Percentiles rank a stretch among this genome's conserved stretches.
Evolutionary conservation across 2,329 filamentous ascomycete species (phyloP).

Genomic region (Pyrenophora seminiperda): DNA sequence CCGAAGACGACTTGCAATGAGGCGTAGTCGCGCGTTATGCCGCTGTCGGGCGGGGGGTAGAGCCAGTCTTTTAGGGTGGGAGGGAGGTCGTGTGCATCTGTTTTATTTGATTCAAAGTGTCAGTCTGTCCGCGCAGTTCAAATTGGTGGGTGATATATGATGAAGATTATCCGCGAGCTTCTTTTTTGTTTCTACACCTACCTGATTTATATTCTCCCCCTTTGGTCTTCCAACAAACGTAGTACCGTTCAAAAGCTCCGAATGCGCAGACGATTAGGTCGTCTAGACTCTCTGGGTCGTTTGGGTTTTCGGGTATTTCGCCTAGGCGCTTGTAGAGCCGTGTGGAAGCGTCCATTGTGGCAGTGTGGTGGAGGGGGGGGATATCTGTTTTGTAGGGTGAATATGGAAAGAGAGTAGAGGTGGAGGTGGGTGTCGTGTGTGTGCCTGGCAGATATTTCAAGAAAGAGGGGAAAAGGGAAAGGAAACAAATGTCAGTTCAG

Average conservation of each 20-base stretch:
- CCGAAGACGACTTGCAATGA: constrained; percentile 49
- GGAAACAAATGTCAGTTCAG: too few relatives aligned
- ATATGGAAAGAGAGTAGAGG: background rate
- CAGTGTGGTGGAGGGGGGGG: too few relatives aligned
- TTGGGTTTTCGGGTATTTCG: constrained; percentile 39
- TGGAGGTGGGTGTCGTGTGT: too few relatives aligned
- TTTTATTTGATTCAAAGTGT: background rate
- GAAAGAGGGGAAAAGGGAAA: too few relatives aligned
- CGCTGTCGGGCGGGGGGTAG: constrained; percentile 37
- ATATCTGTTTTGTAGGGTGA: too few relatives aligned
- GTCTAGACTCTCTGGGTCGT: constrained; percentile 43
- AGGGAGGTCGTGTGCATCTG: constrained; percentile 47
- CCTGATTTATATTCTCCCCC: constrained; percentile 46
- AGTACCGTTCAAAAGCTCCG: constrained; percentile 49
- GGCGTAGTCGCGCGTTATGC: constrained; percentile 38
- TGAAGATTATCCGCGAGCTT: too few relatives aligned
- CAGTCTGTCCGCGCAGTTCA: too few relatives aligned
- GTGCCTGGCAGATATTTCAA: background rate
- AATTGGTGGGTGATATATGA: too few relatives aligned
- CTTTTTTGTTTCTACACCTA: constrained; percentile 10
- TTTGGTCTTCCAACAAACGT: constrained; percentile 48
- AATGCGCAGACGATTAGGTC: constrained; percentile 48
- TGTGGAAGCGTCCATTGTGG: constrained; percentile 37
- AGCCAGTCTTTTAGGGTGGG: constrained; percentile 42
- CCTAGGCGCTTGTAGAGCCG: constrained; percentile 41